Percentiles rank a stretch among this genome's conserved stretches.
These are phyloP conservation scores for Penicillium canariense DNA, from an alignment of 495 filamentous ascomycete species.

Conservation along the genomic window DNA sequence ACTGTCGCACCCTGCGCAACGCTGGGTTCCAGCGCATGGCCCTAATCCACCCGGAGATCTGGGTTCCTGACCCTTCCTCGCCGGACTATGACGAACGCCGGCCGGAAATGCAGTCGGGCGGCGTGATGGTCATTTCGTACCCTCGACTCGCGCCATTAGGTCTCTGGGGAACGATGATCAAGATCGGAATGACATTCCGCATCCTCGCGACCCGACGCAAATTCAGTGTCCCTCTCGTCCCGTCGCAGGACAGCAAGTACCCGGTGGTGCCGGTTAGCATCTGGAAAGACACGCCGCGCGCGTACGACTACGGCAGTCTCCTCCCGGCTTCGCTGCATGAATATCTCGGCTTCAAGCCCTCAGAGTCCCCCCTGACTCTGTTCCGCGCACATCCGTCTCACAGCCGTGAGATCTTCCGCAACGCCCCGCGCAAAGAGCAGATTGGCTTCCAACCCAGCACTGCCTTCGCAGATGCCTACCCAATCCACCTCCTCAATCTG, in stretches of 20 bases:
- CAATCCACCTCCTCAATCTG: conserved; percentile 77
- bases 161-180: conserved; percentile 6
- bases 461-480: conserved; percentile 87
- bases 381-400: conserved; percentile 66
- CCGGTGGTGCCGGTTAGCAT: conserved; percentile 63
- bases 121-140: conserved; percentile 40
- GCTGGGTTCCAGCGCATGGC: conserved; percentile 70
- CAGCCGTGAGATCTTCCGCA: conserved; percentile 67
- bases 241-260: conserved; percentile 54
- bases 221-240: conserved; percentile 65
- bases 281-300: conserved; percentile 67
- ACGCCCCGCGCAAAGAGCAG: conserved; percentile 65
- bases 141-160: conserved; percentile 25
- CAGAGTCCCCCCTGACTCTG: conserved; percentile 55
- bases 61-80: conserved; percentile 66
- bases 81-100: conserved; percentile 31
- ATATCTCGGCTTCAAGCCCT: conserved; percentile 44
- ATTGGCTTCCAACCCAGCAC: conserved; percentile 74
- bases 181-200: conserved; percentile 21
- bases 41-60: conserved; percentile 72
- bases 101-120: conserved; percentile 34
- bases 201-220: conserved; percentile 26
- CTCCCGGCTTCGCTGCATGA: conserved; percentile 57
- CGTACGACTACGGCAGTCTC: conserved; percentile 46
- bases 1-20: conserved; percentile 69